Conservation (phyloP, 345 rosid species). For the Populus tremula region DNA sequence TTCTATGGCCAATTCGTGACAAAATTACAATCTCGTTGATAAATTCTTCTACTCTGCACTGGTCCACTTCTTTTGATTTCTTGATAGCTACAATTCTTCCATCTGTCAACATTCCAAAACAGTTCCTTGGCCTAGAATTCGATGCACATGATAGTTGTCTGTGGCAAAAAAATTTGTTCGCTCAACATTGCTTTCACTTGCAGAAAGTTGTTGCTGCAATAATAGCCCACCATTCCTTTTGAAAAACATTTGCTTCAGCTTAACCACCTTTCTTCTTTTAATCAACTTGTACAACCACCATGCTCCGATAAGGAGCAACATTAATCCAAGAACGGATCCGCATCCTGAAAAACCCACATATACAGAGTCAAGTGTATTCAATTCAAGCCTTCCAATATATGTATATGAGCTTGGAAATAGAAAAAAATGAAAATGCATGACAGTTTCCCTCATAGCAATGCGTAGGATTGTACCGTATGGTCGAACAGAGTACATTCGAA, state of each 20-base stretch:
- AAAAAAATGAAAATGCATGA: too few species aligned
- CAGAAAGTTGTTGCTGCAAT: background rate
- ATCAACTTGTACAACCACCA: constrained; percentile 6
- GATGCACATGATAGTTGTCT: background rate
- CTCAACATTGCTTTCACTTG: background rate
- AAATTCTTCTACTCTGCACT: background rate
- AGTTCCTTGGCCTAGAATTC: background rate
- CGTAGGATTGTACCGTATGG: too few species aligned
- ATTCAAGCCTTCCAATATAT: too few species aligned
- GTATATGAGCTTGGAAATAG: too few species aligned
- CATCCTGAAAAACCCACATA: background rate
- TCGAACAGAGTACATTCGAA: too few species aligned
- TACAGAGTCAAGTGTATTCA: too few species aligned
- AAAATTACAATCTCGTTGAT: background rate
- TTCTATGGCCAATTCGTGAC: background rate
- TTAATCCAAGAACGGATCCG: background rate
- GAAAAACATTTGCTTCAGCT: too few species aligned
- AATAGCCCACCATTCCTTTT: background rate
- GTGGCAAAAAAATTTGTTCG: background rate
- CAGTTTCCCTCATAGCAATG: too few species aligned
- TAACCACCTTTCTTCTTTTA: background rate
- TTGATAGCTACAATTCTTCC: background rate
- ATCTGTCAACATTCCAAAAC: background rate
- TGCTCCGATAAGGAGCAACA: background rate
- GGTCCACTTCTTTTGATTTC: background rate